Evolutionary conservation across 2,329 filamentous ascomycete species (phyloP).

Genomic region (Mollisiaceae sp.): DNA sequence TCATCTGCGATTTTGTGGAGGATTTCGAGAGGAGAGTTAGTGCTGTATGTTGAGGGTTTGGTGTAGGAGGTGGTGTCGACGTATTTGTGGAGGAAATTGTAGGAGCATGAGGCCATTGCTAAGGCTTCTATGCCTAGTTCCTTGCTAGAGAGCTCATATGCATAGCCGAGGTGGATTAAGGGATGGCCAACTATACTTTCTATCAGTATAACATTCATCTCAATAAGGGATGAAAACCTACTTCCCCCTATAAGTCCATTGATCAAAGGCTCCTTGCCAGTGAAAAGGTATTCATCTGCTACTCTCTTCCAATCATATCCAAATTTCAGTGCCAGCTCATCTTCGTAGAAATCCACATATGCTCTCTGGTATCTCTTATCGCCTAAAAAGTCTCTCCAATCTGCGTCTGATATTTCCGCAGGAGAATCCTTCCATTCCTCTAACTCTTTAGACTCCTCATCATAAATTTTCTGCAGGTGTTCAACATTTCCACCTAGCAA

Average conservation of each 20-base stretch:
- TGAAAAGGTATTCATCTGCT: constrained; percentile 76
- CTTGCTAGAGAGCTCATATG: constrained; percentile 83
- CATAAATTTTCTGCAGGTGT: constrained; percentile 82
- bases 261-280: constrained; percentile 76
- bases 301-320: constrained; percentile 86
- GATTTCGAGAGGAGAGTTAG: constrained; percentile 70
- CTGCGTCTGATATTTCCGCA: constrained; percentile 77
- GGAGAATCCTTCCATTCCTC: constrained; percentile 86
- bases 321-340: constrained; percentile 73
- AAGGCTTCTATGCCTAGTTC: constrained; percentile 91
- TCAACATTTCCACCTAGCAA: constrained; percentile 76
- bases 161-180: constrained; percentile 94
- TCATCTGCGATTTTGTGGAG: constrained; percentile 73
- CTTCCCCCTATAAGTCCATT: constrained; percentile 80
- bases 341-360: constrained; percentile 95
- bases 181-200: constrained; percentile 76
- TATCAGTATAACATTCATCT: constrained; percentile 9
- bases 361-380: constrained; percentile 83
- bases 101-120: constrained; percentile 64
- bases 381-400: constrained; percentile 88
- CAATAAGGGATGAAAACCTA: constrained; percentile 51
- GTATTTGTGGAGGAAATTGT: constrained; percentile 67
- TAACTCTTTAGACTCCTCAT: constrained; percentile 71
- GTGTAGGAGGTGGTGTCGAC: constrained; percentile 77
- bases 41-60: constrained; percentile 62